Conservation (phyloP, 2,329 filamentous ascomycete species). For the Helotiales sp. region DNA sequence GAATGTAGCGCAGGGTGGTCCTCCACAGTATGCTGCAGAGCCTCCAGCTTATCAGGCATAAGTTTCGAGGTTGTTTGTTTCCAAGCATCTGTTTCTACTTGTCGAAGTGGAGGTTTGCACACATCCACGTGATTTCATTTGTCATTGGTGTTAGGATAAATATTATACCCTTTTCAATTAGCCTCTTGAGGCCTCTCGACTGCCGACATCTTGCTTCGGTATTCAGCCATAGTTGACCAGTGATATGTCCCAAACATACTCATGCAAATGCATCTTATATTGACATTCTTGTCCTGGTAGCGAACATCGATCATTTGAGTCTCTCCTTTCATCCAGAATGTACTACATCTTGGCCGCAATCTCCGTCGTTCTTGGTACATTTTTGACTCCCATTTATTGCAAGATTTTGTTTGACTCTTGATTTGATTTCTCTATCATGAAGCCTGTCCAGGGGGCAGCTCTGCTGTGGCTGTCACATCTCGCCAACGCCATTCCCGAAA, state of each 20-base stretch:
- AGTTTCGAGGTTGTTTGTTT: background rate
- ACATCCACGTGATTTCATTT: too few relatives aligned
- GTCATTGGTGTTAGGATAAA: background rate
- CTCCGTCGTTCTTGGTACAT: background rate
- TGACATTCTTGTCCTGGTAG: background rate
- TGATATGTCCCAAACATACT: background rate
- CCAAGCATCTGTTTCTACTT: background rate
- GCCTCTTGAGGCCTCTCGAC: background rate
- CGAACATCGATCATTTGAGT: background rate
- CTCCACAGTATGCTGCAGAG: background rate
- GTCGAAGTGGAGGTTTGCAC: too few relatives aligned
- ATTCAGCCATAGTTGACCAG: background rate
- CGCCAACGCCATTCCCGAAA: too few relatives aligned
- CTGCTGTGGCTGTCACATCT: too few relatives aligned
- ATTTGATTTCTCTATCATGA: background rate
- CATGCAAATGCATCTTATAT: background rate
- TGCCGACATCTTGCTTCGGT: background rate
- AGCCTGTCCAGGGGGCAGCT: too few relatives aligned
- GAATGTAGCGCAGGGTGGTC: background rate
- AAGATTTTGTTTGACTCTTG: too few relatives aligned
- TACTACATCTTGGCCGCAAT: background rate
- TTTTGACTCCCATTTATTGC: background rate
- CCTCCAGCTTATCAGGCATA: background rate
- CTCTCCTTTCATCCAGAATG: background rate
- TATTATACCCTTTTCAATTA: background rate